phyloP scores from a whole-genome alignment of 164 flowering plant genomes.

The Cinnamomum chago region DNA sequence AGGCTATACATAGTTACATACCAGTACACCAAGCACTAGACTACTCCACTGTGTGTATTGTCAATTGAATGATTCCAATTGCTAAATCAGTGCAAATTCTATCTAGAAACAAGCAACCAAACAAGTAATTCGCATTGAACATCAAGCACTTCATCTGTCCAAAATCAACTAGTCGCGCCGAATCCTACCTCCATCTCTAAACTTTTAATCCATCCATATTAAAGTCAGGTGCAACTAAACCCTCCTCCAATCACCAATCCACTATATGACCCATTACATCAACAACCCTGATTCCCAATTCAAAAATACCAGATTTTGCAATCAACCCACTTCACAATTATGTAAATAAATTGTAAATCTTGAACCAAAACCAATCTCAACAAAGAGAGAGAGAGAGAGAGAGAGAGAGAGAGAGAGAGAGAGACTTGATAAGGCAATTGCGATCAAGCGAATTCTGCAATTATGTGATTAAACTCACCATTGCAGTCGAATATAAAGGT shows the following conservation, averaged over 20 bases:
- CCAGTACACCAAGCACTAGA: no score
- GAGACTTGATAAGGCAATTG: no score
- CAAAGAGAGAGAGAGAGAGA: no score
- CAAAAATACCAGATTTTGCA: neutral
- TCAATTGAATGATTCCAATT: neutral
- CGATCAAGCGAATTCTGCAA: neutral
- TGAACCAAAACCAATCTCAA: no score
- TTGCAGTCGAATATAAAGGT: constrained; percentile 98
- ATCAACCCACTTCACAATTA: neutral
- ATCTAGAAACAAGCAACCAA: neutral
- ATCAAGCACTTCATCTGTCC: neutral
- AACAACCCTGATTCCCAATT: neutral
- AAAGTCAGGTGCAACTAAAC: no score
- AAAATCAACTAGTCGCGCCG: neutral
- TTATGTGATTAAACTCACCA: constrained; percentile 39
- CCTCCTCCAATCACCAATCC: neutral
- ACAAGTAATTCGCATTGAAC: neutral
- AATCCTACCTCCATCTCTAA: no score
- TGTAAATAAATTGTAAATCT: no score
- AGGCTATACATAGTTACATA: no score
- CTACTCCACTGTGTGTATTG: no score
- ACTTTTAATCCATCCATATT: no score
- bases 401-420: neutral
- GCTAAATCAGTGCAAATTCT: neutral
- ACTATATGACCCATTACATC: neutral